These are phyloP conservation scores for Cystobasidiaceae sp. DNA, from an alignment of 1,284 basidiomycete species.

Conservation along the genomic window DNA sequence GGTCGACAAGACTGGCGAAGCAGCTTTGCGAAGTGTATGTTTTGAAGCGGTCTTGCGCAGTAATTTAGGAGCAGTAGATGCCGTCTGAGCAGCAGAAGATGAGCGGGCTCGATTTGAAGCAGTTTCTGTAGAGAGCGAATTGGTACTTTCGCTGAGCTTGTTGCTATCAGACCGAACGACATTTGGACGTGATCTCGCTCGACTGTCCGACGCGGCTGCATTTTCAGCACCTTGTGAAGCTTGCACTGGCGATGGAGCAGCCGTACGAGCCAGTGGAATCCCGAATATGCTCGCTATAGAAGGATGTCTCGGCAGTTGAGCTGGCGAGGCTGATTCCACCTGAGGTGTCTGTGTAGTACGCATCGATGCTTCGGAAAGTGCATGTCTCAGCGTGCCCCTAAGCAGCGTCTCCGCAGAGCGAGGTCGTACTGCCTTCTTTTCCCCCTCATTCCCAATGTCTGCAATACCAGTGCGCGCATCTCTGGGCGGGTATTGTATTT, in stretches of 20 bases:
- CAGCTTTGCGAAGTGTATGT: slow-evolving; percentile 24
- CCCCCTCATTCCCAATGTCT: no score
- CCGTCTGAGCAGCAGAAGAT: background rate
- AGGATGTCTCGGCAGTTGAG: background rate
- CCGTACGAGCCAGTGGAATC: background rate
- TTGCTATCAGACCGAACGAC: no score
- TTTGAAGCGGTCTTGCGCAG: slow-evolving; percentile 17
- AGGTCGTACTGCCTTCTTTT: no score
- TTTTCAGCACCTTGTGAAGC: background rate
- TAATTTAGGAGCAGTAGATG: slow-evolving; percentile 6
- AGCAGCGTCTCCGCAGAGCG: background rate
- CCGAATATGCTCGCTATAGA: slow-evolving; percentile 1
- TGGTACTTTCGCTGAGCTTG: background rate
- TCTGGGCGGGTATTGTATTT: no score
- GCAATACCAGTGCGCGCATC: no score
- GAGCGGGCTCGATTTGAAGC: background rate
- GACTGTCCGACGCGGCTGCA: background rate
- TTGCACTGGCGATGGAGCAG: background rate
- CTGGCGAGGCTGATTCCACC: background rate
- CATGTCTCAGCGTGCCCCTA: background rate
- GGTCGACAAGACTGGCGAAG: slow-evolving; percentile 14
- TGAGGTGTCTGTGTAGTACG: background rate
- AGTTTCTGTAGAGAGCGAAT: background rate
- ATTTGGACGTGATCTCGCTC: no score
- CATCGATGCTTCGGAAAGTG: background rate